Base-by-base conservation (phyloP, 495 filamentous ascomycete species). In the Hyaloscypha hepaticicola region DNA sequence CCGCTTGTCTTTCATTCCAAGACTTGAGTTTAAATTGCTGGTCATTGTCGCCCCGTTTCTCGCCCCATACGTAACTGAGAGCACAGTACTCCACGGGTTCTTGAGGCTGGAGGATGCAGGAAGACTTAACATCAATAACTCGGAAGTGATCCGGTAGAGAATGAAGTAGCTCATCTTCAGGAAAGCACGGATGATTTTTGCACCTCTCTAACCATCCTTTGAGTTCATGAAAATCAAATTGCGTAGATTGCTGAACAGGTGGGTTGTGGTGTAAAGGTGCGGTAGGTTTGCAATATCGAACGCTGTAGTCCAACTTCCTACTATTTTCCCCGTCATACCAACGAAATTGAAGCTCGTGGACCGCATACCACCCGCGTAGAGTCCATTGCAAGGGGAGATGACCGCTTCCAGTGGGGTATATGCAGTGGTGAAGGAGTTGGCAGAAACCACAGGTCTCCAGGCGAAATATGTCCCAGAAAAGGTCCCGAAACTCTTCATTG, bases 81-180 rank as follows among this genome's bases (percentile, higher is more conserved):
- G 45, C 60, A 19, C 55, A 57, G 55, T 57, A 57, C 19, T 57
- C 28, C 25, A 55, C 50, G 11, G 38, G 31, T 12, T 60, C 28
- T 60, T 63, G n/a, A 28, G 31, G 41, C n/a, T 22, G 45, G 72
- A 82, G 12, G 50, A 52, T 52, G 50, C 50, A 24, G n/a, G 3
- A 25, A 2, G 3, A 5, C 3, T 52, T 7, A 25, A 52, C 50
- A 25, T 52, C 50, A 24, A 52, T 27, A 11, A 52, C 3, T 24
- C 50, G 21, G 19, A 52, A 52, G 50, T 52, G 12, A 5, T 52
- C 50, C 7, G 50, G 50, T 8, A 52, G 50, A 25, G 50, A 16
- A 5, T 52, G 6, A 7, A 6, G 22, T 7, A 14, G 14, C 3
- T 24, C 1, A 52, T 52, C 50, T 3, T 5, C 2, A 16, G 50